These are phyloP conservation scores for Melaleuca alternifolia DNA, from an alignment of 345 rosid species.

Conservation along the genomic window DNA sequence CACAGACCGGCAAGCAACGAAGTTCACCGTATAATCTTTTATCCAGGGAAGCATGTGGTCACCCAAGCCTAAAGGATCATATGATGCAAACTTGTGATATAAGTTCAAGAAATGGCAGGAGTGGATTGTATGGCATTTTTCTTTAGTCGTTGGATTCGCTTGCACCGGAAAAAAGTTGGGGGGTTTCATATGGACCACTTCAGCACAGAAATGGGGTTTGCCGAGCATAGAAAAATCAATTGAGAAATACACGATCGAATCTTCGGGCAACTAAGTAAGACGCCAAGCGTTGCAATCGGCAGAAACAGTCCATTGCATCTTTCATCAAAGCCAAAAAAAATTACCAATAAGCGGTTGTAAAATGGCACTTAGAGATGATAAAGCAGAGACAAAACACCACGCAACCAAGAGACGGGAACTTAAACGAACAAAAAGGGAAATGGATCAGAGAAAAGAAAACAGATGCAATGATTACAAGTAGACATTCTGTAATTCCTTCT, in stretches of 20 bases:
- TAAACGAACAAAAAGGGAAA: neutral
- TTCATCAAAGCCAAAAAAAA: neutral
- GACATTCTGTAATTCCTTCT: neutral
- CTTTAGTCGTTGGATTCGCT: neutral
- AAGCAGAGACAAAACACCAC: neutral
- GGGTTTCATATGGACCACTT: neutral
- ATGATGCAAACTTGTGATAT: neutral
- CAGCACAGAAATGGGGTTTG: neutral
- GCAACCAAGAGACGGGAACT: neutral
- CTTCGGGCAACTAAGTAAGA: neutral
- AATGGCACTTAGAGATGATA: neutral
- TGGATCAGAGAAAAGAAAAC: neutral
- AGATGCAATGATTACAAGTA: neutral
- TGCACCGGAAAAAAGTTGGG: neutral
- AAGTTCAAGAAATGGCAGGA: neutral
- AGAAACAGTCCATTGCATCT: neutral
- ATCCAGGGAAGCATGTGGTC: constrained; percentile 23
- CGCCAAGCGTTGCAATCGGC: neutral
- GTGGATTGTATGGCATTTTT: neutral
- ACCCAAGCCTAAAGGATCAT: neutral
- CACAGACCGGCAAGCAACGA: constrained; percentile 2
- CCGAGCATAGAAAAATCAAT: neutral
- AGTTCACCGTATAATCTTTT: constrained; percentile 14
- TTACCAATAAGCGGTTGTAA: neutral
- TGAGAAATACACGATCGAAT: neutral